Conservation (phyloP, 331 rosid genomes). For the Quercus phellos region DNA sequence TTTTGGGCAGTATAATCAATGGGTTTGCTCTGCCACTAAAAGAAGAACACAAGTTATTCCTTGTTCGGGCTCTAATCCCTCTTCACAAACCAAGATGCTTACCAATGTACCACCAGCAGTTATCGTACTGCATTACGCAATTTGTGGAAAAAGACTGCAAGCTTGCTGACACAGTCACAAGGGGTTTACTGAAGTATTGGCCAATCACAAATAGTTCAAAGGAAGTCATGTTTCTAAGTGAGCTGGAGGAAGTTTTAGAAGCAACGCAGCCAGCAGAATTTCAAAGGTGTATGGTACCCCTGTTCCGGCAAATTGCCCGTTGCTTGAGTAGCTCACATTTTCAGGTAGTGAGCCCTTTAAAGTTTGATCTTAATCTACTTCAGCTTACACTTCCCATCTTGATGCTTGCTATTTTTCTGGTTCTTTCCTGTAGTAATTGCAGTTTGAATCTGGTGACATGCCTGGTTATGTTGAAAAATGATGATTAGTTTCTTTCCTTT, state of each 20-base stretch:
- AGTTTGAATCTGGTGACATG: neutral
- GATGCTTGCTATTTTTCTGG: neutral
- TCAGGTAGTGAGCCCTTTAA: conserved; percentile 40
- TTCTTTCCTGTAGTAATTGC: neutral
- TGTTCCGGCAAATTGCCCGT: conserved; percentile 43
- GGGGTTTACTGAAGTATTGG: conserved; percentile 60
- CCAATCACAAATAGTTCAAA: conserved; percentile 63
- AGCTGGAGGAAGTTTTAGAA: conserved; percentile 62
- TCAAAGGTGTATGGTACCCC: conserved; percentile 55
- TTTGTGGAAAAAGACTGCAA: conserved; percentile 58
- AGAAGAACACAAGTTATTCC: conserved; percentile 63
- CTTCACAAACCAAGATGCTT: conserved; percentile 66
- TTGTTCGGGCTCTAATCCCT: conserved; percentile 54
- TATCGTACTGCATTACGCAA: conserved; percentile 54
- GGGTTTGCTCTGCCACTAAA: conserved; percentile 63
- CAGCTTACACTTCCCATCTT: neutral
- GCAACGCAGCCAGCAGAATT: conserved; percentile 55
- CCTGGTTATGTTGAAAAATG: neutral
- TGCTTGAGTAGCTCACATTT: conserved; percentile 60
- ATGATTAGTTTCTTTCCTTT: neutral
- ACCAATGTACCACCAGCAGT: conserved; percentile 59
- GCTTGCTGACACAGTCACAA: conserved; percentile 51
- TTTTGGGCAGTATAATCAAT: conserved; percentile 61
- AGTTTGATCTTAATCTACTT: neutral
- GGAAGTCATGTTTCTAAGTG: conserved; percentile 61